Base-by-base conservation (phyloP, 768 basidiomycete genomes). In the Infundibulicybe gibba region DNA sequence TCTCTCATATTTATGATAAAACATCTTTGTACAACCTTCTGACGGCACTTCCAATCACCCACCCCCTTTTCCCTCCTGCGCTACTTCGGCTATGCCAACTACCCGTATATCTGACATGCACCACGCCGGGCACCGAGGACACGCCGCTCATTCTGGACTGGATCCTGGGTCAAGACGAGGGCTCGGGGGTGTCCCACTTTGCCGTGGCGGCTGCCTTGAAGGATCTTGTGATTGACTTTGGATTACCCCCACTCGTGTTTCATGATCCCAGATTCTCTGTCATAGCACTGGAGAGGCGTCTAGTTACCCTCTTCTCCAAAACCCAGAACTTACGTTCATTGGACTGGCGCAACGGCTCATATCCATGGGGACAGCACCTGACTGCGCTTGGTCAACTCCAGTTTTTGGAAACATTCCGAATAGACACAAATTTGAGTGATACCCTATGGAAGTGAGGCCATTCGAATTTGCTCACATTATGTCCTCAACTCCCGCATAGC, bases 261-360 rank as follows among this genome's bases (percentile, higher is more conserved):
- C 35, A 38, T n/a, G n/a, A n/a, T 3, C 35, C 14, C n/a, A 38
- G n/a, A 38, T 10, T 6, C 4, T 38, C 17, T n/a, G 17, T n/a
- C 14, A 3, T 38, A 38, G 35, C 25, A 3, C 35, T 38, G 2
- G 32, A 43, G 38, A 17, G 37, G 8, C 48, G 49, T 2, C 44
- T 58, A 13, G 43, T 44, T 1, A 31, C 11, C 5, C 42, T 54
- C 11, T 50, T 59, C 31, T 17, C 37, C 17, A 48, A 19, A 13
- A 44, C 47, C 1, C 16, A 16, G 0, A 54, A 49, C 31, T 51
- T 58, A 9, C 40, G 38, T 19, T 30, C 41, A 3, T 35, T 58
- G 12, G 53, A 58, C 15, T 56, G 55, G 42, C 43, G 43, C 38
- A 44, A 45, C 20, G 34, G 12, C n/a, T 38, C 46, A 17, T 54